These are phyloP conservation scores for Backusella morwellensis DNA, from an alignment of 192 early-diverging fungal species.

Conservation along the genomic window DNA sequence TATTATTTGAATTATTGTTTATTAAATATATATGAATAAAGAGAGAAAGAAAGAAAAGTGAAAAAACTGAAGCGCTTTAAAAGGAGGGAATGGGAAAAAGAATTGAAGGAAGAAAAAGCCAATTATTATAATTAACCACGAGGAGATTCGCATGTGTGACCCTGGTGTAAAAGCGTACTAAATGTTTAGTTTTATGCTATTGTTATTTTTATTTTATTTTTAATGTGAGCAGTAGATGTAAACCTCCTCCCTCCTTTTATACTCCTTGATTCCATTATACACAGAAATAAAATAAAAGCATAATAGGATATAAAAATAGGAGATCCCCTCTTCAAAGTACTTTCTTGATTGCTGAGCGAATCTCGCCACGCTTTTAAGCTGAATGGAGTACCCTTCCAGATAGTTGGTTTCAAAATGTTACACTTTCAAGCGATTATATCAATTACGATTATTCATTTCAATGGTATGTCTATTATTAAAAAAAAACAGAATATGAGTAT, in stretches of 20 bases:
- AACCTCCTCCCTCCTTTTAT: not conserved
- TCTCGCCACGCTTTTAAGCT: slow-evolving; percentile 29
- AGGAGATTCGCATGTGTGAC: slow-evolving; percentile 1
- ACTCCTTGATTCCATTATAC: slow-evolving; percentile 2
- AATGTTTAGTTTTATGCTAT: not conserved
- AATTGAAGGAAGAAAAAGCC: not conserved
- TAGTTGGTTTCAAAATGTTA: slow-evolving; percentile 28
- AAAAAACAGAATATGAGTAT: not conserved
- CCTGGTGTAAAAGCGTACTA: not conserved
- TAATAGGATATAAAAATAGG: not conserved
- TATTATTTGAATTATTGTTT: slow-evolving; percentile 17
- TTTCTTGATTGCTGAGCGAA: slow-evolving; percentile 23
- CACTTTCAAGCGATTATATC: slow-evolving; percentile 26
- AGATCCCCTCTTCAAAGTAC: not conserved
- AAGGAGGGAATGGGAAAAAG: not conserved
- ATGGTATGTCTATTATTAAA: slow-evolving; percentile 19
- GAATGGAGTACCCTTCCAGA: slow-evolving; percentile 27
- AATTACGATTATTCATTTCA: slow-evolving; percentile 16
- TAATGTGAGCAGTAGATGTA: not conserved
- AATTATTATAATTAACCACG: slow-evolving; percentile 2
- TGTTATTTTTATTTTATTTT: not conserved
- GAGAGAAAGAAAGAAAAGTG: not conserved
- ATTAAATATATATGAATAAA: not conserved
- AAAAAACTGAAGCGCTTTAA: not conserved
- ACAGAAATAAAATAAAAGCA: not conserved